Percentiles rank a stretch among this genome's conserved stretches.
These are phyloP conservation scores for Agrocybe pediades DNA, from an alignment of 768 basidiomycete species.

Conservation along the genomic window DNA sequence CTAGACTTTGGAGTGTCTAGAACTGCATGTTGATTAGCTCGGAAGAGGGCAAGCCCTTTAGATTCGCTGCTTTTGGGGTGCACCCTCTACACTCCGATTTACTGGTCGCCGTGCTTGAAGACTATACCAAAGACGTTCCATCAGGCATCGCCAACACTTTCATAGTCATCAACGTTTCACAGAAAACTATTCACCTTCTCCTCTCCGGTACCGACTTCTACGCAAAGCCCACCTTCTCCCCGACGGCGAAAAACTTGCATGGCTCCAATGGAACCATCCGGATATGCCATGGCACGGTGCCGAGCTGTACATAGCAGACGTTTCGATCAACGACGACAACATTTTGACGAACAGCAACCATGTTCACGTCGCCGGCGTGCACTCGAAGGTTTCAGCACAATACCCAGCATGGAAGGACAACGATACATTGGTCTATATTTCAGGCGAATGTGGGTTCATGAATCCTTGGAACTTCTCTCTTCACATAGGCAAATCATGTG, in stretches of 20 bases:
- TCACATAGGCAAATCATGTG: constrained; percentile 29
- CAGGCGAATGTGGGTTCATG: constrained; percentile 64
- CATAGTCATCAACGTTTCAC: constrained; percentile 50
- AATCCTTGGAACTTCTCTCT: constrained; percentile 63
- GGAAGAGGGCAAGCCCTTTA: constrained; percentile 48
- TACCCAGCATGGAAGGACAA: constrained; percentile 65
- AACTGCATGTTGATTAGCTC: background rate
- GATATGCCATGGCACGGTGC: constrained; percentile 68
- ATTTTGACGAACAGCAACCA: constrained; percentile 35
- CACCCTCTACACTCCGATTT: constrained; percentile 56
- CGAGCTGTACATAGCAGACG: constrained; percentile 54
- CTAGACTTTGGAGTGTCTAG: constrained; percentile 6
- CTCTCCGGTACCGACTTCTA: constrained; percentile 73
- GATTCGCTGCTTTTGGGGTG: constrained; percentile 65
- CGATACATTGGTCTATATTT: constrained; percentile 60
- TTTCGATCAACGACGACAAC: constrained; percentile 27
- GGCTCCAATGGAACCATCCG: constrained; percentile 67
- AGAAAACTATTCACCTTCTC: constrained; percentile 46
- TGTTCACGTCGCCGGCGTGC: constrained; percentile 55
- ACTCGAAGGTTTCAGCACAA: constrained; percentile 48
- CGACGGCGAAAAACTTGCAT: constrained; percentile 57
- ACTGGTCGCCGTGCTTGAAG: constrained; percentile 68
- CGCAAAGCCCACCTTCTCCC: constrained; percentile 60
- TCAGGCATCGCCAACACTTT: constrained; percentile 58
- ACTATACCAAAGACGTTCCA: constrained; percentile 61